Percentiles rank a stretch among this genome's conserved stretches.
Conservation (phyloP, 2,329 filamentous ascomycete genomes). For the Madurella fahalii region DNA sequence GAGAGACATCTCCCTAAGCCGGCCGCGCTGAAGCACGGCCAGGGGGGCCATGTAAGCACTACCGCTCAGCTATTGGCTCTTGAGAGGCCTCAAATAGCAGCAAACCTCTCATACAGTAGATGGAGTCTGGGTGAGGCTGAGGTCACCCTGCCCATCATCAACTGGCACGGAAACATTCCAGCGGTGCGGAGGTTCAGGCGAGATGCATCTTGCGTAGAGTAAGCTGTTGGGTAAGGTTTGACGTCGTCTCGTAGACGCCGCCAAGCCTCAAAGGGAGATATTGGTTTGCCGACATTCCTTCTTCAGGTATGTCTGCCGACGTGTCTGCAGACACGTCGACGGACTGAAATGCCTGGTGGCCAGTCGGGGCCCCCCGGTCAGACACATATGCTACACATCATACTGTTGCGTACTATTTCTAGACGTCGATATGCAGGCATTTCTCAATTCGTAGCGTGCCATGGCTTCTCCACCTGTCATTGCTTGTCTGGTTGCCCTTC, state of each 20-base stretch:
- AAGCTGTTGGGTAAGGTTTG: neutral
- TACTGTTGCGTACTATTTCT: too few species aligned
- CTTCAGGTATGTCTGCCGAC: conserved; percentile 10
- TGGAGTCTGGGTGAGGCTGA: conserved; percentile 18
- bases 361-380: too few species aligned
- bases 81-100: conserved; percentile 4
- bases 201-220: neutral
- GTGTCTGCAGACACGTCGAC: conserved; percentile 7
- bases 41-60: conserved; percentile 11
- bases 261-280: neutral
- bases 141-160: conserved; percentile 1
- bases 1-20: conserved; percentile 3
- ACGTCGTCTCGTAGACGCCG: neutral
- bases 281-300: conserved; percentile 3
- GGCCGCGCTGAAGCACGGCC: neutral
- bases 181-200: neutral
- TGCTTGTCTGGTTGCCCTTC: too few species aligned
- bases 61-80: conserved; percentile 13
- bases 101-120: neutral
- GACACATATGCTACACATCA: too few species aligned
- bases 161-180: neutral
- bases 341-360: neutral
- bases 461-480: too few species aligned
- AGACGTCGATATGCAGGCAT: neutral
- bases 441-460: neutral